Evolutionary conservation across 176 grass and related monocot species (phyloP).

Genomic region (Cymbopogon citratus): DNA sequence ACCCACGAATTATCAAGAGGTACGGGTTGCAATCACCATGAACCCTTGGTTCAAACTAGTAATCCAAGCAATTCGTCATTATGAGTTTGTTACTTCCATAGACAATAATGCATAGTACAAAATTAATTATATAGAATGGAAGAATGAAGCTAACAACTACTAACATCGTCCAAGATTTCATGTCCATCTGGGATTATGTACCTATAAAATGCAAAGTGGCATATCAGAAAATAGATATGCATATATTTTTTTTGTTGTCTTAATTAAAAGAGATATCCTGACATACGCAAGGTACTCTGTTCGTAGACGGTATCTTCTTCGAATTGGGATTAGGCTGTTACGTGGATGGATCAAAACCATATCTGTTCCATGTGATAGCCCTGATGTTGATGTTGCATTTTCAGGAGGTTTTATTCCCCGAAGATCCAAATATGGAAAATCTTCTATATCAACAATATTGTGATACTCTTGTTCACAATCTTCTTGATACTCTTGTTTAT

Average conservation of each 20-base stretch:
- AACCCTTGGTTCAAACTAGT: neutral
- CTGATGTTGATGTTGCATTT: neutral
- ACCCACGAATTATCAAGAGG: neutral
- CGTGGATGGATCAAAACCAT: neutral
- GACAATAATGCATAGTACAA: neutral
- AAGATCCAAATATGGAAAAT: neutral
- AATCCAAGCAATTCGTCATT: neutral
- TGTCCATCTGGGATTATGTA: neutral
- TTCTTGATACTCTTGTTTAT: neutral
- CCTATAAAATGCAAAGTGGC: neutral
- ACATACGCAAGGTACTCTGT: neutral
- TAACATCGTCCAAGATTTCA: neutral
- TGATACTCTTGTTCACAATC: neutral
- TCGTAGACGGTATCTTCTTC: neutral
- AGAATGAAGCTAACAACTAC: neutral
- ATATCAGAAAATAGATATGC: neutral
- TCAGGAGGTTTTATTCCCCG: neutral
- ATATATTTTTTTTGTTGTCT: neutral
- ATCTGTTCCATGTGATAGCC: neutral
- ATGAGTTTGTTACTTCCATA: neutral
- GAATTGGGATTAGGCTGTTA: neutral
- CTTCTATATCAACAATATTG: neutral
- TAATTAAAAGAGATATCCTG: neutral
- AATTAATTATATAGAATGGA: neutral
- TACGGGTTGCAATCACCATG: neutral